Percentiles rank a stretch among this genome's conserved stretches.
phyloP scores from a whole-genome alignment of 257 asterid genomes.

The Phtheirospermum japonicum region DNA sequence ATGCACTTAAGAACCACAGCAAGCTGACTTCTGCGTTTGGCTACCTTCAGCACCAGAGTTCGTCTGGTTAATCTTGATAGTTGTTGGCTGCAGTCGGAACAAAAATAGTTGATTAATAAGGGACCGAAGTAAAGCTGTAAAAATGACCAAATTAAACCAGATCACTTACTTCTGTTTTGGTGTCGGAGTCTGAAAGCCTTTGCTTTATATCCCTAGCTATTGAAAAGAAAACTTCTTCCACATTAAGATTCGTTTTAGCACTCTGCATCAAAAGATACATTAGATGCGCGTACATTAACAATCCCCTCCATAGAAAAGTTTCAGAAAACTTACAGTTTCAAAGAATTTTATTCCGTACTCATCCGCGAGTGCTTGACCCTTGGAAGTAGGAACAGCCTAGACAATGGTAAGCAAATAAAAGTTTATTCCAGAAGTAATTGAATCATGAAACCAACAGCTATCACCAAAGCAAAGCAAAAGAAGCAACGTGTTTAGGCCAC shows the following conservation, averaged over 20 bases:
- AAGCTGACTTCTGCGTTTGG: slow-evolving; percentile 64
- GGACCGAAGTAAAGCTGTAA: neutral
- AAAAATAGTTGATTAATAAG: slow-evolving; percentile 3
- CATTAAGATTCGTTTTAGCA: slow-evolving; percentile 79
- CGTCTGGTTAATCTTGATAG: slow-evolving; percentile 61
- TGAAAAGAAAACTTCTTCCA: slow-evolving; percentile 87
- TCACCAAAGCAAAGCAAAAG: neutral
- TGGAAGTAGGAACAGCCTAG: slow-evolving; percentile 82
- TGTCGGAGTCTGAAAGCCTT: slow-evolving; percentile 73
- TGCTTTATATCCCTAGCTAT: slow-evolving; percentile 84
- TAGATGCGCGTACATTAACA: slow-evolving; percentile 6
- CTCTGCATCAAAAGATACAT: slow-evolving; percentile 45
- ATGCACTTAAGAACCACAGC: slow-evolving; percentile 64
- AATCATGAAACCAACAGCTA: neutral
- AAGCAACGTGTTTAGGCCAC: neutral
- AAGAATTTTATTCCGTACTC: slow-evolving; percentile 84
- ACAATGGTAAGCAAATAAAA: slow-evolving; percentile 23
- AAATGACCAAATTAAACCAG: slow-evolving; percentile 9
- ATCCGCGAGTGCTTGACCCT: slow-evolving; percentile 87
- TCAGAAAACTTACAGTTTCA: slow-evolving; percentile 63
- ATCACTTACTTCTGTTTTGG: slow-evolving; percentile 56
- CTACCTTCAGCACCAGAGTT: slow-evolving; percentile 50
- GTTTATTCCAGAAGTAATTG: slow-evolving; percentile 9
- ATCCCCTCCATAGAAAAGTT: neutral
- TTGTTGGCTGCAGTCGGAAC: slow-evolving; percentile 46